Evolutionary conservation across 129 eudicot species (phyloP), one percentile per base, ranked within the genome.

Genomic region (Dittrichia graveolens): DNA sequence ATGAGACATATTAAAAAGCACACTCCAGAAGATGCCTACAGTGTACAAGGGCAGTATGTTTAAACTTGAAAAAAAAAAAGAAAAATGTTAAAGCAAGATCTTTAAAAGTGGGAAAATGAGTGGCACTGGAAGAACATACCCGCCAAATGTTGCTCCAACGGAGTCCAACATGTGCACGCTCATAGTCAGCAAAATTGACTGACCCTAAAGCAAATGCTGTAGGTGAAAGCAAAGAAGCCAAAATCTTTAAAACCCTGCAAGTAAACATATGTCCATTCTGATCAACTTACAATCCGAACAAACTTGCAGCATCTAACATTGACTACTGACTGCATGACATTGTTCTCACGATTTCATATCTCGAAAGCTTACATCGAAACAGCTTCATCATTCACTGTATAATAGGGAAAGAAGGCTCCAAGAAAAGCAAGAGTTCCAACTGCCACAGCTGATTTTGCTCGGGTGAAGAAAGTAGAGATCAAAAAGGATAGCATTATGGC

Each of bases 81-180:
- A 42, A 67, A 13, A 35, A 75, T 66, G 34, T 24, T 24, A 24
- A 24, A 24, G 31, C 0, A 24, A 24, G 31, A 24, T 24, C 31
- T 24, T 24, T 24, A 24, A 2, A 24, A 65, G 18, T 57, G 18
- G 57, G 57, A 65, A 72, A 39, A 14, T 31, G 61, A 54, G 49
- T 35, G 65, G 38, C 34, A 12, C 6, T 16, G 35, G 41, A 15
- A 63, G 8, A 75, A 73, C 83, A 77, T 84, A 88, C 99, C 83
- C 96, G 81, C 99, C 99, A 95, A 37, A 95, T 88, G 82, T 95
- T 95, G 83, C 96, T 91, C 99, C 99, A 95, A 4, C 97, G 96
- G 10, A 95, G 91, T 75, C 99, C 99, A 79, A 95, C 97, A 71
- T 95, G 99, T 57, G 99, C 97, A 63, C 97, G 92, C 72, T 95